These are phyloP conservation scores for Pleurotus ostreatus DNA, from an alignment of 768 basidiomycete species.

Conservation along the genomic window DNA sequence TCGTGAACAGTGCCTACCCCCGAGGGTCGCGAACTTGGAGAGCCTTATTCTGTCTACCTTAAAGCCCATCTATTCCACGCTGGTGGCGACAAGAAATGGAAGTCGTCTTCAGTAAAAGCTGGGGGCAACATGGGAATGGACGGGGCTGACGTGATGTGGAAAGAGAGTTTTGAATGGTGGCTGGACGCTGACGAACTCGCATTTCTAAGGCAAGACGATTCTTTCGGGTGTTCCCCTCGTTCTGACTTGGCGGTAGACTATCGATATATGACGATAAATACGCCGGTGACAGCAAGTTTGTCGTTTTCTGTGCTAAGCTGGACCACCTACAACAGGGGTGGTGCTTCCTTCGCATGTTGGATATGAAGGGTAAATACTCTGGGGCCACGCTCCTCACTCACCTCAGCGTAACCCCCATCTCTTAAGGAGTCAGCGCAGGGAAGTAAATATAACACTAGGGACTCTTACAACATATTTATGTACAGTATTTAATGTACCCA, in stretches of 20 bases:
- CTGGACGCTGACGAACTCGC: slow-evolving; percentile 47
- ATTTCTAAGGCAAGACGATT: slow-evolving; percentile 42
- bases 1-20: slow-evolving; percentile 40
- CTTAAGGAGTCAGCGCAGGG: not conserved
- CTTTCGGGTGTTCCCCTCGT: not conserved
- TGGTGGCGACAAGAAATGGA: slow-evolving; percentile 36
- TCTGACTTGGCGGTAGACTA: slow-evolving; percentile 21
- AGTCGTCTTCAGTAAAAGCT: slow-evolving; percentile 34
- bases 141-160: slow-evolving; percentile 39
- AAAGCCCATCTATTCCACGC: slow-evolving; percentile 41
- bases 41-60: slow-evolving; percentile 37
- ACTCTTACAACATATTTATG: not conserved
- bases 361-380: slow-evolving; percentile 45
- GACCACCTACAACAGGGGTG: slow-evolving; percentile 42
- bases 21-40: slow-evolving; percentile 30
- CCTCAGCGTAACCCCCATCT: slow-evolving; percentile 8
- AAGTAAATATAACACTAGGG: not conserved
- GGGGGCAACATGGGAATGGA: slow-evolving; percentile 20
- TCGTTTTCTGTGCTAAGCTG: slow-evolving; percentile 50
- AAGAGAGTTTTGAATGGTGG: slow-evolving; percentile 44
- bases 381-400: slow-evolving; percentile 33
- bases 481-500: not conserved
- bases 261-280: slow-evolving; percentile 36
- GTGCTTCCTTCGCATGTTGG: slow-evolving; percentile 46
- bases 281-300: slow-evolving; percentile 41